A percentile compares a stretch with the other conserved stretches of the same genome.
Conservation (phyloP, 495 filamentous ascomycete species). For the Astrocystis sublimbata region DNA sequence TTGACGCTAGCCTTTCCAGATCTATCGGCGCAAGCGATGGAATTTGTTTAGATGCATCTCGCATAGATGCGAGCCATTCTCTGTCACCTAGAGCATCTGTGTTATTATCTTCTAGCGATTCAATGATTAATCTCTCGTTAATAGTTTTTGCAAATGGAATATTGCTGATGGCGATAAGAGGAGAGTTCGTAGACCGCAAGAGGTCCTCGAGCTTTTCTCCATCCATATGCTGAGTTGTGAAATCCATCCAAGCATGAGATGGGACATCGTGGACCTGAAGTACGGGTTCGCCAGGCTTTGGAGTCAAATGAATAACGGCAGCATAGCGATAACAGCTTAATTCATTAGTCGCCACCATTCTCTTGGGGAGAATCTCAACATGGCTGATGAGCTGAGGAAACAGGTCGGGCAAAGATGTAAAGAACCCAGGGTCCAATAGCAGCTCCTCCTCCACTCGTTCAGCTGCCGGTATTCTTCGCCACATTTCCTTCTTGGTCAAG, state of each 20-base stretch:
- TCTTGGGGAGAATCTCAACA: conserved; percentile 26
- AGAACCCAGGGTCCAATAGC: conserved; percentile 18
- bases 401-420: conserved; percentile 2
- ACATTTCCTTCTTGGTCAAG: background rate
- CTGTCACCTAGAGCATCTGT: background rate
- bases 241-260: background rate
- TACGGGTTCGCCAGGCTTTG: background rate
- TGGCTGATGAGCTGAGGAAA: conserved; percentile 18
- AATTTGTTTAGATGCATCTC: too few relatives aligned
- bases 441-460: conserved; percentile 13
- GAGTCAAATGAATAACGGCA: conserved; percentile 19
- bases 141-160: background rate
- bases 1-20: background rate
- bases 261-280: background rate
- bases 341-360: conserved; percentile 25
- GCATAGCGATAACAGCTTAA: conserved; percentile 24
- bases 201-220: background rate
- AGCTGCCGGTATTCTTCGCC: conserved; percentile 7
- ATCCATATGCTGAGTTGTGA: background rate
- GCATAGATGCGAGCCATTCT: background rate
- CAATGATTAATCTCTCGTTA: background rate
- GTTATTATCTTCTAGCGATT: background rate
- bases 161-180: background rate
- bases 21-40: background rate
- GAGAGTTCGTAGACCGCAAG: background rate